These are phyloP conservation scores for Pichia sp. DNA, from an alignment of 1,139 yeast species.

Conservation along the genomic window DNA sequence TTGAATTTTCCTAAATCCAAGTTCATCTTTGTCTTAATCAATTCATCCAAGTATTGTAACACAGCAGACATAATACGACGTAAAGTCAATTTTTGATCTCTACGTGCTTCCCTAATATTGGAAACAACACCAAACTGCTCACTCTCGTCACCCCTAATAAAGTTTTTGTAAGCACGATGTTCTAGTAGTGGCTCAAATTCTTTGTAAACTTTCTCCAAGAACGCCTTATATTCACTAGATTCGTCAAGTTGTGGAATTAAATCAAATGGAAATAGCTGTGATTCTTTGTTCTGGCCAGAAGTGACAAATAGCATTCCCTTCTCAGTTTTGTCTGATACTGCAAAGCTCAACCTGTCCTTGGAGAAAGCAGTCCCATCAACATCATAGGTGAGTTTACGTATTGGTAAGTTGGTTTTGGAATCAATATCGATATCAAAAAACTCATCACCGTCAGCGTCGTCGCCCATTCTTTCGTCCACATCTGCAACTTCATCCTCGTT, in stretches of 20 bases:
- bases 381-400: slow-evolving; percentile 30
- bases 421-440: slow-evolving; percentile 29
- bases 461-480: not conserved
- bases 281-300: slow-evolving; percentile 6
- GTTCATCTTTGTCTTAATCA: slow-evolving; percentile 19
- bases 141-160: slow-evolving; percentile 19
- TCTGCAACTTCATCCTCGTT: slow-evolving; percentile 6
- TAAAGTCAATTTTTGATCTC: slow-evolving; percentile 16
- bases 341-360: slow-evolving; percentile 4
- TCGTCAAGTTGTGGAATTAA: slow-evolving; percentile 32
- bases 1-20: slow-evolving; percentile 10
- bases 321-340: slow-evolving; percentile 6
- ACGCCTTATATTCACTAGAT: slow-evolving; percentile 30
- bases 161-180: slow-evolving; percentile 21
- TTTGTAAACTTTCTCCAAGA: slow-evolving; percentile 24
- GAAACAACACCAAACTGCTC: slow-evolving; percentile 24
- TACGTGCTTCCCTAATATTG: slow-evolving; percentile 16
- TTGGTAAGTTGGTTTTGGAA: slow-evolving; percentile 31
- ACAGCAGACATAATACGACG: slow-evolving; percentile 16
- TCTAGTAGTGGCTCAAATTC: slow-evolving; percentile 24
- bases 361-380: slow-evolving; percentile 15
- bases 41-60: slow-evolving; percentile 15
- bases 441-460: slow-evolving; percentile 7
- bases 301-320: slow-evolving; percentile 7
- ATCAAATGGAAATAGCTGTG: slow-evolving; percentile 31